Conservation (phyloP, 441 rosid genomes). For the Adansonia madagascariensis region DNA sequence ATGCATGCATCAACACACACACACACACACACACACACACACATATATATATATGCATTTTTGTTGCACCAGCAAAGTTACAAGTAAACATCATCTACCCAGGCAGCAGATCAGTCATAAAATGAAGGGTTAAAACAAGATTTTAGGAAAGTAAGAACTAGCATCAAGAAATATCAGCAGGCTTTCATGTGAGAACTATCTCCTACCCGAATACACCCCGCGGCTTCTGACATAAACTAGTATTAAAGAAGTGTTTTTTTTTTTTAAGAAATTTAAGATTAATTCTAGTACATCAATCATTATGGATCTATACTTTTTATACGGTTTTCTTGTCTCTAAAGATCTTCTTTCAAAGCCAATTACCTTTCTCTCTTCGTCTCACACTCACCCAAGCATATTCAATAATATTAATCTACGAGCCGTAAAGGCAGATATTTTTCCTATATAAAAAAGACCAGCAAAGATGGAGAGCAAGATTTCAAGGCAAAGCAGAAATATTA, state of each 20-base stretch:
- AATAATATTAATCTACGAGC: not conserved
- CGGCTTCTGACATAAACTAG: not conserved
- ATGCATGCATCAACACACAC: too few species aligned
- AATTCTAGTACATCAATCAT: slow-evolving; percentile 6
- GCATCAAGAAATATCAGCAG: not conserved
- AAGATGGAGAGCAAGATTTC: not conserved
- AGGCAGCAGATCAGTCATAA: not conserved
- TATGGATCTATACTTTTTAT: slow-evolving; percentile 4
- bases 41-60: not conserved
- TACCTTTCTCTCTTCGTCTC: not conserved
- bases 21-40: too few species aligned
- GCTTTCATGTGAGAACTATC: not conserved
- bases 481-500: not conserved
- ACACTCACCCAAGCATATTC: not conserved
- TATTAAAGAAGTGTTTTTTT: not conserved
- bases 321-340: not conserved
- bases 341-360: not conserved
- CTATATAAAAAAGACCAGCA: not conserved
- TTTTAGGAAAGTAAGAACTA: not conserved
- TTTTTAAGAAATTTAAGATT: not conserved
- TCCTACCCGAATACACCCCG: not conserved
- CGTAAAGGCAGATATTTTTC: not conserved
- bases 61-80: not conserved
- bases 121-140: not conserved
- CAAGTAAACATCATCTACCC: not conserved